Evolutionary conservation across 2,329 filamentous ascomycete species (phyloP).

Genomic region (Neoarthrinium moseri): DNA sequence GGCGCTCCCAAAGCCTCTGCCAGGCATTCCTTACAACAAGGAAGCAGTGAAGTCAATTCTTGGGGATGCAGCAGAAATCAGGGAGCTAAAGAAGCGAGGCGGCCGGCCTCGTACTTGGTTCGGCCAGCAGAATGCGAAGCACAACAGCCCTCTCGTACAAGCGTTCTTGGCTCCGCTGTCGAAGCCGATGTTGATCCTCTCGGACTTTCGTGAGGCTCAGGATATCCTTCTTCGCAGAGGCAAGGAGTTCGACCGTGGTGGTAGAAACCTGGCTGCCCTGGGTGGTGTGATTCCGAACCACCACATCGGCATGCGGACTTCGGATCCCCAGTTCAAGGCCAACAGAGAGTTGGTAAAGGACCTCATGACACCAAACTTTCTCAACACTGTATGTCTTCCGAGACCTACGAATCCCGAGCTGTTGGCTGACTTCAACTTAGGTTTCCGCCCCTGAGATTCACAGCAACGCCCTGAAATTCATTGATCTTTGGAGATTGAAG

Average conservation of each 20-base stretch:
- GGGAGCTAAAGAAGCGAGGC: constrained; percentile 10
- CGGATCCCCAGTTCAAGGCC: constrained; percentile 26
- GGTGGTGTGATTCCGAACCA: constrained; percentile 18
- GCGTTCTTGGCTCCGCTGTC: constrained; percentile 30
- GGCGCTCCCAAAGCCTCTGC: constrained; percentile 16
- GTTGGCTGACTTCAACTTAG: constrained; percentile 13
- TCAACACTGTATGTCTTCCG: constrained; percentile 17
- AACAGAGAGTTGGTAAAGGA: constrained; percentile 32
- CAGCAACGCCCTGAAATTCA: constrained; percentile 22
- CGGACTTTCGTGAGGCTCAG: constrained; percentile 28
- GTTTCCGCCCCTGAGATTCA: constrained; percentile 31
- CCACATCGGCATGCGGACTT: constrained; percentile 31
- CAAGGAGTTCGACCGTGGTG: constrained; percentile 30
- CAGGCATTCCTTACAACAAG: constrained; percentile 16
- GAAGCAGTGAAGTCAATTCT: constrained; percentile 8
- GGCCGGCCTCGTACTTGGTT: constrained; percentile 11
- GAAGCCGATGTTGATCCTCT: constrained; percentile 29
- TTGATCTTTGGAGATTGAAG: constrained; percentile 33
- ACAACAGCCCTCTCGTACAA: constrained; percentile 25
- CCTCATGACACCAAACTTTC: constrained; percentile 34
- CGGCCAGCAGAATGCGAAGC: constrained; percentile 10
- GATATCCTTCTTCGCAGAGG: constrained; percentile 28
- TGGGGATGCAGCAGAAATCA: constrained; percentile 11
- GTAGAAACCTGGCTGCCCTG: constrained; percentile 19
- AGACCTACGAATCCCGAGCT: not conserved